Evolutionary conservation across 345 rosid species (phyloP), one percentile per base, ranked within the genome.

Genomic region (Stellera chamaejasme): DNA sequence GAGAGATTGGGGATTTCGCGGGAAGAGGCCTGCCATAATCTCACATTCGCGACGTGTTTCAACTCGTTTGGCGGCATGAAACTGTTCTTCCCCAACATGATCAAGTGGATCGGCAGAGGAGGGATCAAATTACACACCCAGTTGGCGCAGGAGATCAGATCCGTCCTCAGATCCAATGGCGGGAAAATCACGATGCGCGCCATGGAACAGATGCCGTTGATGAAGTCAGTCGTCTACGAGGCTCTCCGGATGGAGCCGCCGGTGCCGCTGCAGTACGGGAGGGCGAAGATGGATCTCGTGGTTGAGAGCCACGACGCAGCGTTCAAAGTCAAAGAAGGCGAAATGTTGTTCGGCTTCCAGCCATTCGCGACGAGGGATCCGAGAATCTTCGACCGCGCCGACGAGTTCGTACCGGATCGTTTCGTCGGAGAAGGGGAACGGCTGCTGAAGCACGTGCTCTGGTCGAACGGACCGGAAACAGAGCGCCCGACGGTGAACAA

Each of bases 401-500:
- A 85, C 47, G 87, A 92, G 75, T 92, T 86, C 65, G 79, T 88
- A 11, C 60, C 93, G 28, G 98, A 82, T 15, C 59, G 98, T 43
- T 92, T 88, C 63, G 70, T 81, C 0, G 91, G 96, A 0, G 87
- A 79, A 28, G 97, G 97, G 10, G 91, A 84, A 80, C 71, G 47
- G 74, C 15, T 84, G 67, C 59, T 88, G 52, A 36, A 58, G 69
- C 69, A 93, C 64, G 84, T 93, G 66, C 48, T 93, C n/a, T 93
- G 99, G 99, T 93, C 99, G 0, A 93, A 93, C 8, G 99, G 99
- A 4, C 87, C 86, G 0, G 86, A 93, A 79, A 82, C 82, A 0
- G 82, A 79, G 76, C 57, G 27, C 13, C 87, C 97, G 0, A 79
- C 88, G 1, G 52, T 78, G 47, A 74, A 13, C 19, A 82, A 88